Evolutionary conservation across 305 asterid genomes (phyloP).

Genomic region (Fraxinus angustifolia): DNA sequence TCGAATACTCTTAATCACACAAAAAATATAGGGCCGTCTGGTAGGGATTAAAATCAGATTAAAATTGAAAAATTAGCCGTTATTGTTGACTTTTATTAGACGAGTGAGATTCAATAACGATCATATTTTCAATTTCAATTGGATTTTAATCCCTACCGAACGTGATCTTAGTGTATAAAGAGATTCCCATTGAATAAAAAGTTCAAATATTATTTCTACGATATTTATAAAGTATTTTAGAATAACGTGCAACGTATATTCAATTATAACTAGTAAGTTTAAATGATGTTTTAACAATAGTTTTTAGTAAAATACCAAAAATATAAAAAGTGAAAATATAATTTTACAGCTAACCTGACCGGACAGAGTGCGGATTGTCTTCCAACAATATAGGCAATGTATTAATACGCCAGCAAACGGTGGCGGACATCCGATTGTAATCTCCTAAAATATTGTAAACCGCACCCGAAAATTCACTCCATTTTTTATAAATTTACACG

Average conservation of each 20-base stretch:
- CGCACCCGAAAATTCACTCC: background rate
- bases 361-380: background rate
- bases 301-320: background rate
- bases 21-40: no score
- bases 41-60: no score
- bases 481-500: background rate
- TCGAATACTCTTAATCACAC: background rate
- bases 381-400: background rate
- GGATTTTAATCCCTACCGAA: no score
- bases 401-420: conserved; percentile 17
- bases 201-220: background rate
- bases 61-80: no score
- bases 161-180: no score
- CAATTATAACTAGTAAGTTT: background rate
- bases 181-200: no score
- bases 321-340: background rate
- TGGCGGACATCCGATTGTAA: conserved; percentile 15
- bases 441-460: conserved; percentile 1
- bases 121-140: no score
- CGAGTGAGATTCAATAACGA: no score
- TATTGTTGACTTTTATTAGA: no score
- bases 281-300: background rate
- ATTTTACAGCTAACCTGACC: background rate
- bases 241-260: background rate
- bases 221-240: no score